phyloP scores from a whole-genome alignment of 2,329 filamentous ascomycete species.

The Chaetomium globosum region DNA sequence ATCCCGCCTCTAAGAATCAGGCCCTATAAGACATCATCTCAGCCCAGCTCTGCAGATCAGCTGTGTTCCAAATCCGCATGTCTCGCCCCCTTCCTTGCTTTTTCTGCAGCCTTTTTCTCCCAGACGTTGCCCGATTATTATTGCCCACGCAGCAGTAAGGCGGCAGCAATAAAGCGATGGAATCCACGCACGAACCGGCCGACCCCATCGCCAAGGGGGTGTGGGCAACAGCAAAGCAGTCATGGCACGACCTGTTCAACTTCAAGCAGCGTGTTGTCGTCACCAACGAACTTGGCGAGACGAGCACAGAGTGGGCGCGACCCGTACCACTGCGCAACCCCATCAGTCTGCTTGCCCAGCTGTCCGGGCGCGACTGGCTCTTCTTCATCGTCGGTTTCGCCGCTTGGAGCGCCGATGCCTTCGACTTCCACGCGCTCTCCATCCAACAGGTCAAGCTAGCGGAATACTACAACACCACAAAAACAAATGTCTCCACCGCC shows the following conservation, averaged over 20 bases:
- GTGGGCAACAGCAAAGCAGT: conserved; percentile 38
- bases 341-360: conserved; percentile 65
- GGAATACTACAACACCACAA: conserved; percentile 52
- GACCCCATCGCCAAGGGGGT: conserved; percentile 69
- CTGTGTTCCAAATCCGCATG: neutral
- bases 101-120: neutral
- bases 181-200: conserved; percentile 53
- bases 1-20: conserved; percentile 1
- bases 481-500: conserved; percentile 71
- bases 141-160: neutral
- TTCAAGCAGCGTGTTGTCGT: conserved; percentile 75
- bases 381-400: conserved; percentile 75
- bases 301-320: conserved; percentile 66
- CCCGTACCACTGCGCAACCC: conserved; percentile 71
- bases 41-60: neutral
- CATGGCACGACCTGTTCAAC: conserved; percentile 43
- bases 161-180: conserved; percentile 28
- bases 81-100: neutral
- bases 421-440: conserved; percentile 79
- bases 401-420: conserved; percentile 80
- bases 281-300: conserved; percentile 65
- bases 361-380: conserved; percentile 69
- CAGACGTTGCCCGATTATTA: neutral
- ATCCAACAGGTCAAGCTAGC: conserved; percentile 75
- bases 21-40: neutral